Evolutionary conservation across 2,329 filamentous ascomycete genomes (phyloP), one percentile per base, ranked within the genome.

Genomic region (Penicillium sp.): DNA sequence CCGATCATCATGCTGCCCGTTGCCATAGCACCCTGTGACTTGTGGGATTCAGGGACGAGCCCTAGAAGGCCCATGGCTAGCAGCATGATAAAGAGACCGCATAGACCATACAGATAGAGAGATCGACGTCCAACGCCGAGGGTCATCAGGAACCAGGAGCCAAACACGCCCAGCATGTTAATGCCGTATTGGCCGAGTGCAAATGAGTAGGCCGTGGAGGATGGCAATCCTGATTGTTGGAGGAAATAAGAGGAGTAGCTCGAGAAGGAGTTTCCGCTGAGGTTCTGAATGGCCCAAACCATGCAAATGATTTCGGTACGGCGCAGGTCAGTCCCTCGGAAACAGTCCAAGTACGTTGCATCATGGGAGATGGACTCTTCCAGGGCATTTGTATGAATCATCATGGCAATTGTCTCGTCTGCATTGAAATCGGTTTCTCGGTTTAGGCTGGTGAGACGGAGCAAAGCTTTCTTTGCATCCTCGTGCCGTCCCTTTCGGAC

Each of bases 331-430:
- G 85, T 84, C 14, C 92, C 91, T 73, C 84, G 88, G 83, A 96
- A 96, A 78, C 92, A 96, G 74, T 96, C 92, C 67, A 85, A 76
- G 75, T 95, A 96, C 54, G 83, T 87, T 6, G 90, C 86, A 35
- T 91, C 91, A 6, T 80, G 78, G 4, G 90, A 92, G 55, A 92
- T 90, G 75, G 86, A 81, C 71, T 90, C 84, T 73, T 96, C 92
- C 10, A 96, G 80, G 0, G 89, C 89, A 0, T 90, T 93, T 0
- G 92, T 96, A 72, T 95, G 91, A 0, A 92, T 86, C 90, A 96
- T 96, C 91, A 96, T 95, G 69, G 90, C 88, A 51, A 96, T 82
- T 0, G 90, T 95, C 77, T 95, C 90, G 63, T 96, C 89, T 11
- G 89, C 85, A 69, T 96, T 86, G 67, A 95, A 93, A 61, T 89